Evolutionary conservation across 371 early-diverging fungal species (phyloP), one percentile per base, ranked within the genome.

Genomic region (Mucor plumbeus): DNA sequence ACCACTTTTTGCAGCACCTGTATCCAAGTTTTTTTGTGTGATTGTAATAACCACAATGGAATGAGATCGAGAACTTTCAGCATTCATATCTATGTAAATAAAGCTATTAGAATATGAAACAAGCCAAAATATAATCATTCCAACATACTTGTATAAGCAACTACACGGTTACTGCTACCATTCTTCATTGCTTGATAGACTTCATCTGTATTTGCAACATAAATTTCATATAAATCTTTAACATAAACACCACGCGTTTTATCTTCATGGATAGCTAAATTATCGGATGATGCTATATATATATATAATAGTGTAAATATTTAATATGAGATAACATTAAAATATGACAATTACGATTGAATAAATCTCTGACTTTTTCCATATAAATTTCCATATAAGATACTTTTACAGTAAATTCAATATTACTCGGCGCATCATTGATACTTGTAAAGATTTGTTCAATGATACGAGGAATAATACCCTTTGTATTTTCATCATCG

Each of bases 311-410:
- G 3, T 7, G 31, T 38, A 21, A 67, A 31, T 36, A 47, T n/a
- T 34, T 4, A 10, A 15, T 59, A 43, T 38, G 8, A 44, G 38
- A 14, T 39, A 7, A 14, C 7, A 34, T 26, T 17, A 53, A 61
- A 11, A 35, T 43, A 11, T 6, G 26, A 11, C 75, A 79, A 78
- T 83, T 85, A 87, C 94, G 95, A 77, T 93, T 92, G 62, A 99
- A 87, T 75, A 99, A 83, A 89, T 99, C 99, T 59, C 95, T 88
- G 67, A 99, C 94, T 77, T 92, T 93, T 72, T 99, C 99, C 96
- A 99, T 99, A 86, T 99, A 99, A 70, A 99, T 97, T 87, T 99
- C 99, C 93, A 99, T 94, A 81, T 91, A 97, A n/a, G 95, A 95
- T 31, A 94, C 92, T 75, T 92, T 93, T 67, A 98, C 96, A 19